A percentile compares a stretch with the other conserved stretches of the same genome.
phyloP scores from a whole-genome alignment of 73 alveolate genomes.

The Paramecium sexaurelia region DNA sequence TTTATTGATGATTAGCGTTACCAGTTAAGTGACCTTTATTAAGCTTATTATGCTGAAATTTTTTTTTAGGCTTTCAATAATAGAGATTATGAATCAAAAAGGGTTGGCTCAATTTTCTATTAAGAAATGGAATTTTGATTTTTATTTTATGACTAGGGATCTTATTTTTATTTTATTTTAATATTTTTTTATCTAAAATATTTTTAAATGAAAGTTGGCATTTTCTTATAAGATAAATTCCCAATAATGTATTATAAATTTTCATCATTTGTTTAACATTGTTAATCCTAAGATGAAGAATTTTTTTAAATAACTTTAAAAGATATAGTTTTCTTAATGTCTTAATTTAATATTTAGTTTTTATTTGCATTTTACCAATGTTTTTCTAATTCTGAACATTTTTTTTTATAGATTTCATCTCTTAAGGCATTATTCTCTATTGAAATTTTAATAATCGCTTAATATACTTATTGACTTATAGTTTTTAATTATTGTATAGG shows the following conservation, averaged over 20 bases:
- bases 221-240: neutral
- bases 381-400: slow-evolving; percentile 21
- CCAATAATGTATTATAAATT: neutral
- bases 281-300: neutral
- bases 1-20: neutral
- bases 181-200: slow-evolving; percentile 5
- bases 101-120: neutral
- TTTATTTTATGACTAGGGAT: neutral
- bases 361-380: slow-evolving; percentile 13
- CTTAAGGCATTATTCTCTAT: neutral
- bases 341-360: neutral
- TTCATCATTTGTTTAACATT: slow-evolving; percentile 20
- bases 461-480: neutral
- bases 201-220: slow-evolving; percentile 17
- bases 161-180: neutral
- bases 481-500: neutral
- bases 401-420: slow-evolving; percentile 23
- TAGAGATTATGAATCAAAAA: neutral
- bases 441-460: neutral
- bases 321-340: neutral
- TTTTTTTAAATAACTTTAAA: neutral
- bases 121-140: neutral
- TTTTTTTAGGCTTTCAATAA: neutral
- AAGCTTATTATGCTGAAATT: neutral
- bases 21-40: neutral